Base-by-base conservation (phyloP, 2,329 filamentous ascomycete species). In the Paracoccidioides lutzii region DNA sequence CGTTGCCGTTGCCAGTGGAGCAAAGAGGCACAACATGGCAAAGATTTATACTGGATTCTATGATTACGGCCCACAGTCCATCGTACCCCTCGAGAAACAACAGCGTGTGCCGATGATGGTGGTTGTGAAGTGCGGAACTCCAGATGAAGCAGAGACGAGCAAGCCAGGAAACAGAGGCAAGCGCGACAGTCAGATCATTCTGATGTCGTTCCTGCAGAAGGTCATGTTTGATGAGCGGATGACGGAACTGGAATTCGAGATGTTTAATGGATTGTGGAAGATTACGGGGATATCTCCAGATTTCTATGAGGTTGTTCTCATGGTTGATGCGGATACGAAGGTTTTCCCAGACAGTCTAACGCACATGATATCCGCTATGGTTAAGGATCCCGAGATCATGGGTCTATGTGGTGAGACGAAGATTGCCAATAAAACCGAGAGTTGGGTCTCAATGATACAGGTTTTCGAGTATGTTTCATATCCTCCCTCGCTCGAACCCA, bases 171-270 rank as follows among this genome's bases (percentile, higher is more conserved):
- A 98, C 74, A 83, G 93, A 73, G 94, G 93, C 73, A 98, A 98
- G 79, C 88, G 93, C 69, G 93, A 98, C 78, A 95, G 89, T 76
- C 93, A 98, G 72, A 96, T 98, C 67, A 93, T 98, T 64, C 80
- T 98, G 62, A 98, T 98, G 93, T 96, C 90, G 4, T 98, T 98
- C 79, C 76, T 98, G 63, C 93, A 98, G 69, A 98, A 98, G 76
- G 93, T 98, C 67, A 98, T 98, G 93, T 98, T 98, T 66, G 93
- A 98, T 69, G 94, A 98, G 74, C 87, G 93, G 59, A 98, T 98
- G 93, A 98, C 94, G 15, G 91, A 98, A 71, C 84, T 98, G 53
- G 93, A 98, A 71, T 98, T 90, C 67, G 93, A 98, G 69, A 97
- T 98, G 88, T 98, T 98, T 78, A 98, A 97, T 69, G 93, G 93